Evolutionary conservation across 2,329 filamentous ascomycete genomes (phyloP).

Genomic region (Exophiala oligosperma): DNA sequence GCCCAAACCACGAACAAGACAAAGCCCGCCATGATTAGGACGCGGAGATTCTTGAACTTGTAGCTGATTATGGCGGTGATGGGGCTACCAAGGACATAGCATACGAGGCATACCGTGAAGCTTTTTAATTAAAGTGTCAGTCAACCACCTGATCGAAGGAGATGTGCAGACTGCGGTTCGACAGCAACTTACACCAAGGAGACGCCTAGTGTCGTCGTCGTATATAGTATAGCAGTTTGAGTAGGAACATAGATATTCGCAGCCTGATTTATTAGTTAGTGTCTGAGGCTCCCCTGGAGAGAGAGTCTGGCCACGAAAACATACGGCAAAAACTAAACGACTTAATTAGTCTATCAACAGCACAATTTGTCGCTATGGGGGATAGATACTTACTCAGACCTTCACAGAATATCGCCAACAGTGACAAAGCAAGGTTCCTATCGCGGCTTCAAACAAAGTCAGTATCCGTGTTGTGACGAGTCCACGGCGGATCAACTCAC

Average conservation of each 20-base stretch:
- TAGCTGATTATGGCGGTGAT: slow-evolving; percentile 6
- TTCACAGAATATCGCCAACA: slow-evolving; percentile 8
- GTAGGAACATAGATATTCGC: slow-evolving; percentile 13
- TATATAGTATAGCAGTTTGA: slow-evolving; percentile 11
- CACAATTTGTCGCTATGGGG: not conserved
- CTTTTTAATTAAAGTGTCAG: not conserved
- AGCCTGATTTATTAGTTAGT: slow-evolving; percentile 2
- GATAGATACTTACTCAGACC: slow-evolving; percentile 6
- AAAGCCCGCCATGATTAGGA: slow-evolving; percentile 4
- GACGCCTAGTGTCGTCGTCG: slow-evolving; percentile 2
- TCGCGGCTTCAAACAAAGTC: slow-evolving; percentile 4
- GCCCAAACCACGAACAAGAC: slow-evolving; percentile 4
- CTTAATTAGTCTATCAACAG: not conserved
- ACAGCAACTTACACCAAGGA: slow-evolving; percentile 5
- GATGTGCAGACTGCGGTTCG: no score
- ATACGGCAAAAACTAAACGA: slow-evolving; percentile 8
- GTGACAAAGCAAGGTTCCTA: slow-evolving; percentile 4
- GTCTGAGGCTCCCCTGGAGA: not conserved
- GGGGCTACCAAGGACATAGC: slow-evolving; percentile 10
- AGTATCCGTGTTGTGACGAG: not conserved
- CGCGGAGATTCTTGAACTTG: slow-evolving; percentile 10
- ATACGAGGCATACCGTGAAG: slow-evolving; percentile 4
- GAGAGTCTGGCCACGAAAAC: not conserved
- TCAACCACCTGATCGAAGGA: no score
- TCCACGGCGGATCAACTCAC: not conserved